Percentiles rank a stretch among this genome's conserved stretches.
phyloP scores from a whole-genome alignment of 2,329 filamentous ascomycete species.

The Cadophora sp. region DNA sequence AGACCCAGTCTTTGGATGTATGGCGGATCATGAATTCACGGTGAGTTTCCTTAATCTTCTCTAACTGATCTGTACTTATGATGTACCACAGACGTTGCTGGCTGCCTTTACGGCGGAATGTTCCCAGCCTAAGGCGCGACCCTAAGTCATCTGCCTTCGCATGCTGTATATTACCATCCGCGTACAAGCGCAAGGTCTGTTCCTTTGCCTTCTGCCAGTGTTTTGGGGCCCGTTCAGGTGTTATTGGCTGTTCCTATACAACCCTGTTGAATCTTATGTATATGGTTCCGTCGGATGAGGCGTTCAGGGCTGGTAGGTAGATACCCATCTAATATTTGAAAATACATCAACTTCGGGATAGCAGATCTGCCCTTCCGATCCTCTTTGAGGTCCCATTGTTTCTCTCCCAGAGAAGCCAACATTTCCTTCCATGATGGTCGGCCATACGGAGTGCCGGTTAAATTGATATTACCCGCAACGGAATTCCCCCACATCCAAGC shows the following conservation, averaged over 20 bases:
- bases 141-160: not conserved
- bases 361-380: not conserved
- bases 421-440: not conserved
- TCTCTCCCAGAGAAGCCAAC: not conserved
- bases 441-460: not conserved
- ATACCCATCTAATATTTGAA: not conserved
- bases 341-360: not conserved
- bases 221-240: too few relatives aligned
- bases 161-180: not conserved
- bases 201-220: not conserved
- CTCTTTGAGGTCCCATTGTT: not conserved
- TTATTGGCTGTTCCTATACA: too few relatives aligned
- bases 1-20: conserved; percentile 55
- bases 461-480: not conserved
- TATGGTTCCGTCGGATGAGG: not conserved
- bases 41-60: conserved; percentile 43
- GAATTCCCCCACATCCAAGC: not conserved
- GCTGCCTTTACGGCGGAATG: conserved; percentile 2
- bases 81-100: not conserved
- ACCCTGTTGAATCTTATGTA: too few relatives aligned
- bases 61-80: not conserved
- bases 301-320: not conserved
- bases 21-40: conserved; percentile 61
- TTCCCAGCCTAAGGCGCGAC: not conserved
- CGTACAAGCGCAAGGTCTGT: not conserved